These are phyloP conservation scores for Oxyria digyna DNA, from an alignment of 148 eudicot species.

Conservation along the genomic window DNA sequence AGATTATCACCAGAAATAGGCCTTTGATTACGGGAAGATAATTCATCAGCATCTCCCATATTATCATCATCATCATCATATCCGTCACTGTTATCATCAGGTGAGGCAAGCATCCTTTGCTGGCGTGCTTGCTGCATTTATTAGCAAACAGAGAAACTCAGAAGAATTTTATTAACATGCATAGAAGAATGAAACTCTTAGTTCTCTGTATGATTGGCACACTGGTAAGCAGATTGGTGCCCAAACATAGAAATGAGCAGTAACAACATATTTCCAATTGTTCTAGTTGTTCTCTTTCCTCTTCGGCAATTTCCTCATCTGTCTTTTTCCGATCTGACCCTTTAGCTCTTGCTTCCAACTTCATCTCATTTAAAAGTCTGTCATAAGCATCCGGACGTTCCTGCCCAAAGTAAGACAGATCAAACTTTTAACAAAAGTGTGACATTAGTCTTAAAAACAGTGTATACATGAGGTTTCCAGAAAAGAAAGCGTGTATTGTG, in stretches of 20 bases:
- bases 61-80: constrained; percentile 46
- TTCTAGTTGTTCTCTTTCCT: constrained; percentile 83
- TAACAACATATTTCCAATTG: constrained; percentile 49
- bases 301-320: constrained; percentile 87
- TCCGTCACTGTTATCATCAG: constrained; percentile 52
- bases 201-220: too few relatives aligned
- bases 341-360: constrained; percentile 66
- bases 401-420: constrained; percentile 24
- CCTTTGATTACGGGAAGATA: constrained; percentile 23
- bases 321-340: constrained; percentile 90
- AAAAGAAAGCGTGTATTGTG: too few relatives aligned
- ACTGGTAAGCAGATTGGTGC: too few relatives aligned
- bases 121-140: constrained; percentile 63
- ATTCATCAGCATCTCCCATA: constrained; percentile 26
- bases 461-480: not conserved
- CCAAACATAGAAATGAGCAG: not conserved
- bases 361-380: constrained; percentile 60
- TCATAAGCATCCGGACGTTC: constrained; percentile 78
- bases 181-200: not conserved
- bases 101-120: constrained; percentile 71
- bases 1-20: constrained; percentile 97
- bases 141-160: too few relatives aligned
- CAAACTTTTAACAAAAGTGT: not conserved
- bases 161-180: too few relatives aligned
- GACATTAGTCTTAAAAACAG: too few relatives aligned